These are phyloP conservation scores for Backusella mclennaniae DNA, from an alignment of 192 early-diverging fungal species.

Conservation along the genomic window DNA sequence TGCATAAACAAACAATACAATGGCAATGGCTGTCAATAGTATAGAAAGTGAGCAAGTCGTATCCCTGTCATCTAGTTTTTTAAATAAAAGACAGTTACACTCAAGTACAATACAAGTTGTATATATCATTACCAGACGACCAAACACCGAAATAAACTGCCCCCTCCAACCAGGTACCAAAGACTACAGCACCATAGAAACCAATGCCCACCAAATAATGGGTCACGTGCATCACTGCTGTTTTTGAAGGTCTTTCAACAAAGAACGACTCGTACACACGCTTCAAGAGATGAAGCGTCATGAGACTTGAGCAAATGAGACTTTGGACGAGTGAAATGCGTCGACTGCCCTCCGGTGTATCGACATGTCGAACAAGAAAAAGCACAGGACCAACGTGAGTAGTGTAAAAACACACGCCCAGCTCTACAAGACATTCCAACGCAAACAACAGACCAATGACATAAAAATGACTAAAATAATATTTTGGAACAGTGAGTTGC, in stretches of 20 bases:
- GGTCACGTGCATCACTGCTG: constrained; percentile 55
- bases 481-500: constrained; percentile 42
- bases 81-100: neutral
- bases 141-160: constrained; percentile 35
- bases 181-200: constrained; percentile 57
- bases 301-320: constrained; percentile 34
- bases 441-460: constrained; percentile 37
- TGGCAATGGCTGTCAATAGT: constrained; percentile 28
- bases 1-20: constrained; percentile 51
- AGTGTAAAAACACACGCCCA: neutral
- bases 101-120: neutral
- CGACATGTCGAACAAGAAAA: neutral
- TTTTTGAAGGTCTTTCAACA: constrained; percentile 42
- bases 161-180: constrained; percentile 51
- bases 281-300: constrained; percentile 39
- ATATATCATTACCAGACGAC: neutral
- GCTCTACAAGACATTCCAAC: constrained; percentile 24
- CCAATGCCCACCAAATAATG: constrained; percentile 65
- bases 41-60: constrained; percentile 24
- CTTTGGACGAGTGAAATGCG: neutral
- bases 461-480: constrained; percentile 57
- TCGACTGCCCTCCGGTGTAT: neutral
- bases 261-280: constrained; percentile 49
- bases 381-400: constrained; percentile 5
- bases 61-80: neutral